Evolutionary conservation across 306 rosid species (phyloP).

Genomic region (Prinsepia uniflora): DNA sequence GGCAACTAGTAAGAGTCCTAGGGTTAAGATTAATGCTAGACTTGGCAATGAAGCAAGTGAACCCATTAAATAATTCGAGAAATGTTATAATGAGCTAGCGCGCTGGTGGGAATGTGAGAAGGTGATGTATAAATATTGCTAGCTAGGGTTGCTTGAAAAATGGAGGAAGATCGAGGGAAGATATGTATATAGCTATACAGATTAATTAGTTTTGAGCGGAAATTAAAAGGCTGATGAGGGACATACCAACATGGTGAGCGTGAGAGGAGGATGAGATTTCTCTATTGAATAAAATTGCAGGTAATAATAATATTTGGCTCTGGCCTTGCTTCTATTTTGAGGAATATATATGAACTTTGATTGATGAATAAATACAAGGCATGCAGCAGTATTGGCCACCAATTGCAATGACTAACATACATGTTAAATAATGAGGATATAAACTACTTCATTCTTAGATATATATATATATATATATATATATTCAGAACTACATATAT

Average conservation of each 20-base stretch:
- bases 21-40: neutral
- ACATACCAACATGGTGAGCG: constrained; percentile 3
- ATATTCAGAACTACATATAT: too few species aligned
- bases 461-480: too few species aligned
- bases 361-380: neutral
- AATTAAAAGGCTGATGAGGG: neutral
- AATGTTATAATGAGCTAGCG: neutral
- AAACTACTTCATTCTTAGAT: too few species aligned
- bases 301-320: neutral
- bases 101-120: neutral
- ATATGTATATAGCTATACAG: neutral
- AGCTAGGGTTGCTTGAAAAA: too few species aligned
- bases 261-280: constrained; percentile 6
- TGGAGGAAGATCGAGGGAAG: neutral
- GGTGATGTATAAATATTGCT: neutral
- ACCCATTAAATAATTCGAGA: constrained; percentile 1
- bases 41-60: neutral
- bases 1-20: constrained; percentile 10
- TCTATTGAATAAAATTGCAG: neutral
- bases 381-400: constrained; percentile 11
- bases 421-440: neutral
- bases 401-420: neutral
- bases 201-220: too few species aligned
- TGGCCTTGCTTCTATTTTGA: neutral
- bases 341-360: neutral